These are phyloP conservation scores for Diplosphaera chodatii DNA, from an alignment of 139 green algal species.

Conservation along the genomic window DNA sequence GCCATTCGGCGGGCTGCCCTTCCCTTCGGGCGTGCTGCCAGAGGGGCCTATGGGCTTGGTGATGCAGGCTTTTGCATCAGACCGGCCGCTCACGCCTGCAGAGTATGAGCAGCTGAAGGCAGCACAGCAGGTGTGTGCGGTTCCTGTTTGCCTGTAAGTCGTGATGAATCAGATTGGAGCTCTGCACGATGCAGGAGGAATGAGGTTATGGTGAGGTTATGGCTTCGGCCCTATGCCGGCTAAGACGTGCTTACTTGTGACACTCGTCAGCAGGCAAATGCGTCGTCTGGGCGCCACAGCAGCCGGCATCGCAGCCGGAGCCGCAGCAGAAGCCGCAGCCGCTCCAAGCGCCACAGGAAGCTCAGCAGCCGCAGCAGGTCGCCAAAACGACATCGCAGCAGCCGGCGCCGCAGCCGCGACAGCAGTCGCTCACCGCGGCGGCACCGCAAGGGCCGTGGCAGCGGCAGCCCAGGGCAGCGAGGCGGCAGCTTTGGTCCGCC, in stretches of 20 bases:
- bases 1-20: not conserved
- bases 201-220: too few species aligned
- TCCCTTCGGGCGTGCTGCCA: not conserved
- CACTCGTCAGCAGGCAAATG: not conserved
- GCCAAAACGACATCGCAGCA: not conserved
- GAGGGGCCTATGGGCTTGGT: not conserved
- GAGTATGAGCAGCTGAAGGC: not conserved
- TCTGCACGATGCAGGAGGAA: too few species aligned
- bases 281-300: not conserved
- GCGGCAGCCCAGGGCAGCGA: not conserved
- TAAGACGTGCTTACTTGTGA: too few species aligned
- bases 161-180: too few species aligned
- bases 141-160: too few species aligned
- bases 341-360: too few species aligned
- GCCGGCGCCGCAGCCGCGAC: too few species aligned
- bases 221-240: too few species aligned
- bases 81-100: not conserved
- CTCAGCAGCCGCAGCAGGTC: not conserved
- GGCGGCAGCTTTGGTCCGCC: too few species aligned
- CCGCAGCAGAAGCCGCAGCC: too few species aligned
- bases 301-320: not conserved
- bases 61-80: not conserved
- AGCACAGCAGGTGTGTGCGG: not conserved
- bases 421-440: not conserved
- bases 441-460: not conserved